phyloP scores from a whole-genome alignment of 2,329 filamentous ascomycete genomes.

The Alternaria panax region DNA sequence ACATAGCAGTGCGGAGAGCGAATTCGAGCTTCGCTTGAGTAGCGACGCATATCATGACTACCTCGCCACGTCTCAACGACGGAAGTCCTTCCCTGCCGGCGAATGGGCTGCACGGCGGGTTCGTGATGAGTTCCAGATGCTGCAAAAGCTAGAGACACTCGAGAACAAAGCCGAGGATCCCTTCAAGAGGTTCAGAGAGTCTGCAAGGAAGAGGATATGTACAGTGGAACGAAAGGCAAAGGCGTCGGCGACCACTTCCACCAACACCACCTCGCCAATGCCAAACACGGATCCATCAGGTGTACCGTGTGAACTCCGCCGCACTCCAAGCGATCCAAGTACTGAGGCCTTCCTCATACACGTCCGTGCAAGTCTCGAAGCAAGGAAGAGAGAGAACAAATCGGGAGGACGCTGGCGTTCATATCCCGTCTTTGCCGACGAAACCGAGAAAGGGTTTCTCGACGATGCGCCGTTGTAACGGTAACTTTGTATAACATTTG shows the following conservation, averaged over 20 bases:
- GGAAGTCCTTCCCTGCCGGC: slow-evolving; percentile 17
- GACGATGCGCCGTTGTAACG: slow-evolving; percentile 18
- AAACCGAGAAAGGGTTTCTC: slow-evolving; percentile 20
- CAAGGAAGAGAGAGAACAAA: slow-evolving; percentile 9
- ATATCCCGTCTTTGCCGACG: slow-evolving; percentile 20
- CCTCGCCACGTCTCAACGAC: slow-evolving; percentile 14
- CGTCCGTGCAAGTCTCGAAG: slow-evolving; percentile 23
- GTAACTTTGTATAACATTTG: neutral
- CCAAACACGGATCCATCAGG: neutral
- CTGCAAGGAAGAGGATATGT: neutral
- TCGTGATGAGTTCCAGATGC: slow-evolving; percentile 8
- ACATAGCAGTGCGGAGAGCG: neutral
- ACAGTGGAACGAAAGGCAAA: slow-evolving; percentile 6
- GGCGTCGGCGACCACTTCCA: neutral
- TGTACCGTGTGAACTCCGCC: slow-evolving; percentile 2
- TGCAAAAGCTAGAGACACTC: slow-evolving; percentile 9
- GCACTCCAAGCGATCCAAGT: slow-evolving; percentile 10
- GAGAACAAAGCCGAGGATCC: neutral
- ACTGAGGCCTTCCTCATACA: slow-evolving; percentile 21
- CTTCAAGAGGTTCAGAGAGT: neutral
- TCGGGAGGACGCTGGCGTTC: slow-evolving; percentile 4
- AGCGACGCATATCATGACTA: slow-evolving; percentile 14
- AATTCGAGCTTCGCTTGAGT: slow-evolving; percentile 8
- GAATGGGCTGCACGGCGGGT: slow-evolving; percentile 3
- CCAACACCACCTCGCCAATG: neutral